Base-by-base conservation (phyloP, 139 green algal species). In the Desmodesmus armatus region DNA sequence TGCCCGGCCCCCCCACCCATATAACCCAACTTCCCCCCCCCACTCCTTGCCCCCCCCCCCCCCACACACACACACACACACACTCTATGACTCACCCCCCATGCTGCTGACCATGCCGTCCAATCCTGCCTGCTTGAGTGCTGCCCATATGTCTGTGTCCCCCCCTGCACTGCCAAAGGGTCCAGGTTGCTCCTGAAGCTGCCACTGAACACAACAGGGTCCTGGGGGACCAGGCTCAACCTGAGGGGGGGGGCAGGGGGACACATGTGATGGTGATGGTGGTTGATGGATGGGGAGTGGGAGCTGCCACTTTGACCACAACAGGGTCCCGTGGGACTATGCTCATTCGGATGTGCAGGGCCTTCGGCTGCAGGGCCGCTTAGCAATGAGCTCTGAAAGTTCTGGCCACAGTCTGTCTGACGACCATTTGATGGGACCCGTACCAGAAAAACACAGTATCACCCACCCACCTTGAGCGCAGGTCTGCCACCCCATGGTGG, bases 161-260 rank as follows among this genome's bases (percentile, higher is more conserved):
- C 37, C 82, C n/a, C 90, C 44, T 3, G 73, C 71, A 39, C 93
- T 49, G 29, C 87, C 90, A 87, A 99, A 98, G 3, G 97, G 86
- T 99, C 96, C 55, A 99, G 85, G 90, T 99, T 99, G 79, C 29
- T 89, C 44, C 97, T 90, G 43, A 99, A 85, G 13, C 88, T 97
- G 41, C 97, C 97, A 53, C 83, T 93, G 86, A 99, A 99, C 53
- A 99, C 94, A 43, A 98, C 92, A 0, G 97, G 96, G 63, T 98
- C 97, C 92, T 99, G 94, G 29, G 87, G 85, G 76, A 94, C 91
- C 49, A 97, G 90, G 25, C 91, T 92, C 23, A 97, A 87, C 39
- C 83, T 44, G 11, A 29, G 13, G 7, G 33, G 13, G 43, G 65
- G 31, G 43, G 29, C 62, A 72, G 65, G 47, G 47, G 13, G 47